A percentile compares a stretch with the other conserved stretches of the same genome.
Conservation (phyloP, 768 basidiomycete genomes). For the Podaxis pistillaris region DNA sequence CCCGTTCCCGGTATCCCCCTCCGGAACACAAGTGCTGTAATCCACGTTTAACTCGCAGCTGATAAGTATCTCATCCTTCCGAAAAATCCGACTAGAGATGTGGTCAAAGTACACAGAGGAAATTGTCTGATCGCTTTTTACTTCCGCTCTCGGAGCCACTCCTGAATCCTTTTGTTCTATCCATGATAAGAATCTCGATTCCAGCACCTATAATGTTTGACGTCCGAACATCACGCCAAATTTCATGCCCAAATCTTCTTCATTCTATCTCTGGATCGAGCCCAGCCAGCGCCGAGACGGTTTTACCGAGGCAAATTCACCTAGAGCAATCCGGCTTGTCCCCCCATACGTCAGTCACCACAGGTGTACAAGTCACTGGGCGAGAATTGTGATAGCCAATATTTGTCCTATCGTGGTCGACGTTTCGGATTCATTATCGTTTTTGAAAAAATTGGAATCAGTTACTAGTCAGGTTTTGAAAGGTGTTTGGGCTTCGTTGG, state of each 20-base stretch:
- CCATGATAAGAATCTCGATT: neutral
- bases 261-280: neutral
- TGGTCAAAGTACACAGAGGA: neutral
- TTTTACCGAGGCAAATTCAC: neutral
- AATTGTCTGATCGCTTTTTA: too few relatives aligned
- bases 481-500: too few relatives aligned
- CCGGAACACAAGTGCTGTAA: slow-evolving; percentile 6
- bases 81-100: neutral
- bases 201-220: neutral
- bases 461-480: too few relatives aligned
- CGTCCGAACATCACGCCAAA: slow-evolving; percentile 1
- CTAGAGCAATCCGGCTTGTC: neutral
- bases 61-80: neutral
- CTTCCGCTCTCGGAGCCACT: neutral
- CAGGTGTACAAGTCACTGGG: neutral
- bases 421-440: too few relatives aligned
- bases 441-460: too few relatives aligned
- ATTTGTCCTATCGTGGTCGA: neutral
- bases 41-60: neutral
- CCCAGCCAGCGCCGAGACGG: too few relatives aligned
- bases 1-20: neutral
- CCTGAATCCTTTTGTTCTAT: neutral
- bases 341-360: too few relatives aligned
- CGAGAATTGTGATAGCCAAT: neutral
- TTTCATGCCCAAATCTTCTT: neutral